Percentiles rank a stretch among this genome's conserved stretches.
These are phyloP conservation scores for Populus pruinosa DNA, from an alignment of 345 rosid species.

Conservation along the genomic window DNA sequence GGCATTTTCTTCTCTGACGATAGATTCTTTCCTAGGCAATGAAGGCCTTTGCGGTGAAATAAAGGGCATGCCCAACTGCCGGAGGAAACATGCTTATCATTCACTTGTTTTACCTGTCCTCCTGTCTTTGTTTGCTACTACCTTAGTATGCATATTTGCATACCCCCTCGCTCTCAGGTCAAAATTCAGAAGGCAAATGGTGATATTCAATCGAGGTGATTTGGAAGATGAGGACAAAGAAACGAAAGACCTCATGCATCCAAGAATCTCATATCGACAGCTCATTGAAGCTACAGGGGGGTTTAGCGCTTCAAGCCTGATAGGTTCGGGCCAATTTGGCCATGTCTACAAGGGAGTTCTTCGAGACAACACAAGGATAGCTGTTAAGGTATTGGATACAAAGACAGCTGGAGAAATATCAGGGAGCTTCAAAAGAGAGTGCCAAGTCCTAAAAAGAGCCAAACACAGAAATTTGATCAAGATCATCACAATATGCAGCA, in stretches of 20 bases:
- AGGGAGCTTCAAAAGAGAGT: slow-evolving; percentile 76
- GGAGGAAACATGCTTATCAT: slow-evolving; percentile 35
- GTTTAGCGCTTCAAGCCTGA: slow-evolving; percentile 56
- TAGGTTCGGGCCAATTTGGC: slow-evolving; percentile 84
- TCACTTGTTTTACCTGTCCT: slow-evolving; percentile 49
- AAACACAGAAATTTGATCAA: slow-evolving; percentile 82
- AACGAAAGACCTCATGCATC: slow-evolving; percentile 44
- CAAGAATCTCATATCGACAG: slow-evolving; percentile 63
- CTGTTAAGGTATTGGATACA: slow-evolving; percentile 72
- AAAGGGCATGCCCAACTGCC: slow-evolving; percentile 67
- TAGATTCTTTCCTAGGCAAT: slow-evolving; percentile 71
- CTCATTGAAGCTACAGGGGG: slow-evolving; percentile 80
- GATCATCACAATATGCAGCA: slow-evolving; percentile 82
- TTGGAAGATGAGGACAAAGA: slow-evolving; percentile 54
- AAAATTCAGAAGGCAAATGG: slow-evolving; percentile 37
- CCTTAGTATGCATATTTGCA: slow-evolving; percentile 46
- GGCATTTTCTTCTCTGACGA: slow-evolving; percentile 49
- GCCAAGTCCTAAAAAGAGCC: slow-evolving; percentile 64
- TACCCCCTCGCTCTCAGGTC: slow-evolving; percentile 41
- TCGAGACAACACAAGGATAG: slow-evolving; percentile 67
- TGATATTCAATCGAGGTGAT: slow-evolving; percentile 29
- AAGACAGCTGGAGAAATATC: slow-evolving; percentile 44
- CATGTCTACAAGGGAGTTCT: slow-evolving; percentile 82
- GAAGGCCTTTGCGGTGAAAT: slow-evolving; percentile 65
- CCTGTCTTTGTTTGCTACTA: slow-evolving; percentile 46